These are phyloP conservation scores for Fusarium haematococcum DNA, from an alignment of 2,329 filamentous ascomycete species.

Conservation along the genomic window DNA sequence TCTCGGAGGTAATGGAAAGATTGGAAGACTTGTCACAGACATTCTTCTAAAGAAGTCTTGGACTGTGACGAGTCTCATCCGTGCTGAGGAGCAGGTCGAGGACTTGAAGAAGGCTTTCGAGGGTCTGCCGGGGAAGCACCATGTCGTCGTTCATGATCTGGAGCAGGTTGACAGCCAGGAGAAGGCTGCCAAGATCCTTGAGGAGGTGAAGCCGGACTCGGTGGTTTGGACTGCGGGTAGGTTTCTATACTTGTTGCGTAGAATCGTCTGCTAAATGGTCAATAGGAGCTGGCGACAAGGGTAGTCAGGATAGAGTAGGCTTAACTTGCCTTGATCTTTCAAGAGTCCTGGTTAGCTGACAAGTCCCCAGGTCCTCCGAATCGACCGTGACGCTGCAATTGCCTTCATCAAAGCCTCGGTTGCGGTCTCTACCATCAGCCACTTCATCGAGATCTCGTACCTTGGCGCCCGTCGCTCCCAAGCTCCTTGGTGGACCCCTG, in stretches of 20 bases:
- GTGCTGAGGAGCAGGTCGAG: conserved; percentile 71
- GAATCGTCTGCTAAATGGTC: conserved; percentile 9
- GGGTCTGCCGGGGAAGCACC: conserved; percentile 67
- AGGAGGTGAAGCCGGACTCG: conserved; percentile 68
- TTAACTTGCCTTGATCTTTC: not conserved
- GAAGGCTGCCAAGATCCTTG: conserved; percentile 63
- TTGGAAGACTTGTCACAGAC: conserved; percentile 77
- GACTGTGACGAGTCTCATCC: conserved; percentile 80
- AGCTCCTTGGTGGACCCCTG: conserved; percentile 63
- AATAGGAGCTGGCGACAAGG: conserved; percentile 44
- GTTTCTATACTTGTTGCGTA: not conserved
- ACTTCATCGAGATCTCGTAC: conserved; percentile 72
- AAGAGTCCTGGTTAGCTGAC: conserved; percentile 11
- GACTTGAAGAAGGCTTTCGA: conserved; percentile 70
- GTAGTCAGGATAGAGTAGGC: conserved; percentile 54
- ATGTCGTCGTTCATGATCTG: conserved; percentile 73
- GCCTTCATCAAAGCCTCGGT: conserved; percentile 40
- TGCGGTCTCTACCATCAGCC: conserved; percentile 54
- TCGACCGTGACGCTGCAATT: conserved; percentile 43
- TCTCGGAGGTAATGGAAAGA: conserved; percentile 81
- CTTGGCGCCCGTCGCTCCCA: conserved; percentile 60
- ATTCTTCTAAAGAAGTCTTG: conserved; percentile 76
- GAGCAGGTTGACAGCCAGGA: conserved; percentile 74
- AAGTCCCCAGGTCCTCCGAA: conserved; percentile 35
- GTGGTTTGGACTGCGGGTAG: conserved; percentile 71